A percentile compares a stretch with the other conserved stretches of the same genome.
Evolutionary conservation across 2,329 filamentous ascomycete species (phyloP).

Genomic region (Alternaria panax): DNA sequence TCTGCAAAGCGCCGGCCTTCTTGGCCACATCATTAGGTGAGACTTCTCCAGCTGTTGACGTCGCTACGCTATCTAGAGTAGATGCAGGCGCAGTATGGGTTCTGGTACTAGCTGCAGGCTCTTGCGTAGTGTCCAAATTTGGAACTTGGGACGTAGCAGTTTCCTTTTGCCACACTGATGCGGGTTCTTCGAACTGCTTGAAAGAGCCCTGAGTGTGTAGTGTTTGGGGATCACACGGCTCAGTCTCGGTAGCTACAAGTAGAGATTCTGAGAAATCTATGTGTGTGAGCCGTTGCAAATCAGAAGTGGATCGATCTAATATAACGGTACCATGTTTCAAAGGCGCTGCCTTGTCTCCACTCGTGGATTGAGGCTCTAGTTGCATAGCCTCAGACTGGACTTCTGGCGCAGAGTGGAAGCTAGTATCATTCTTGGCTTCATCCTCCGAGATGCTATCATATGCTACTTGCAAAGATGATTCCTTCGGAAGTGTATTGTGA

Average conservation of each 20-base stretch:
- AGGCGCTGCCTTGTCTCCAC: neutral
- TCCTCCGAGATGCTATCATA: slow-evolving; percentile 28
- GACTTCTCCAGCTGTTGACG: neutral
- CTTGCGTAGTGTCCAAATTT: neutral
- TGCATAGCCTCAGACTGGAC: slow-evolving; percentile 20
- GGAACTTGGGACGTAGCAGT: neutral
- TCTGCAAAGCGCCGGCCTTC: slow-evolving; percentile 36
- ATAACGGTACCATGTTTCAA: slow-evolving; percentile 11
- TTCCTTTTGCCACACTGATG: neutral
- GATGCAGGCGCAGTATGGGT: neutral
- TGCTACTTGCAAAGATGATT: neutral
- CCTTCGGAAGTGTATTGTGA: neutral
- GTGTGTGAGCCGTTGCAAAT: neutral
- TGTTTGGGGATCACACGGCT: neutral
- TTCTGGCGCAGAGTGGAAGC: slow-evolving; percentile 34
- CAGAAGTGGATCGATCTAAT: neutral
- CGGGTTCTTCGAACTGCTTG: neutral
- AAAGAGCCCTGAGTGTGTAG: neutral
- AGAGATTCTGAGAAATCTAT: neutral
- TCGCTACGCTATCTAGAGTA: neutral
- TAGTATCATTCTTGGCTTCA: slow-evolving; percentile 34
- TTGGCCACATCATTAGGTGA: slow-evolving; percentile 14
- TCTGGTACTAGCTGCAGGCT: neutral
- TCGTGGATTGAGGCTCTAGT: slow-evolving; percentile 4
- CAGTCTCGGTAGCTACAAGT: neutral